Base-by-base conservation (phyloP, 805 yeast genomes). In the Clavispora phyllophila region DNA sequence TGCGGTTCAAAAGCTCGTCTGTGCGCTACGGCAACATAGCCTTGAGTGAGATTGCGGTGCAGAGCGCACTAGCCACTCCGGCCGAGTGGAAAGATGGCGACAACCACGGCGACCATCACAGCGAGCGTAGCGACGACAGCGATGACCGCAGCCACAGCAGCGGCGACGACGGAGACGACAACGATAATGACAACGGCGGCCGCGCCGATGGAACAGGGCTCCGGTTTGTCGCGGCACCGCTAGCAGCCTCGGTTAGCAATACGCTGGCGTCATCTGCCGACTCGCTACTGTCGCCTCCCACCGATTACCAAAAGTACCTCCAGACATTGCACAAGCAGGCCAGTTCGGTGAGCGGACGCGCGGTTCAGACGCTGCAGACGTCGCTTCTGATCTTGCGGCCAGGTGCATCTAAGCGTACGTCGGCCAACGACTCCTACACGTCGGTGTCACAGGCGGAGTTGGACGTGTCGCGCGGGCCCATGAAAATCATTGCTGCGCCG, bases 1-100 rank as follows among this genome's bases (percentile, higher is more conserved):
- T 62, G 10, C 57, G 62, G 23, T 81, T 79, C 66, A 56, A 60
- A 37, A 63, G 72, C 8, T 57, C 63, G 10, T 67, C 62, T 45
- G 57, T 69, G 40, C 64, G 63, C 41, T 62, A 64, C 50, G 42
- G 50, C 12, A 38, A 37, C 37, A 31, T 51, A 43, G 41, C 39
- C 2, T 17, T 39, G 13, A 42, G 39, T 40, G 47, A 34, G 41
- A 47, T 29, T 41, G 46, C 32, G 29, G 47, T 34, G 45, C 47
- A 31, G 39, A 42, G 20, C 6, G 33, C 33, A 15, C 33, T 29
- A 2, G 33, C 20, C 19, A 40, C 53, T 4, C 49, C 55, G 7
- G 25, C 24, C 10, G 36, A 33, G 36, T 19, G 25, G 33, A 29
- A 29, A n/a, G 33, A 15, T 2, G 23, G 23, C 8, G 13, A 15